A percentile compares a stretch with the other conserved stretches of the same genome.
phyloP scores from a whole-genome alignment of 345 rosid genomes.

The Dipteronia sinensis region DNA sequence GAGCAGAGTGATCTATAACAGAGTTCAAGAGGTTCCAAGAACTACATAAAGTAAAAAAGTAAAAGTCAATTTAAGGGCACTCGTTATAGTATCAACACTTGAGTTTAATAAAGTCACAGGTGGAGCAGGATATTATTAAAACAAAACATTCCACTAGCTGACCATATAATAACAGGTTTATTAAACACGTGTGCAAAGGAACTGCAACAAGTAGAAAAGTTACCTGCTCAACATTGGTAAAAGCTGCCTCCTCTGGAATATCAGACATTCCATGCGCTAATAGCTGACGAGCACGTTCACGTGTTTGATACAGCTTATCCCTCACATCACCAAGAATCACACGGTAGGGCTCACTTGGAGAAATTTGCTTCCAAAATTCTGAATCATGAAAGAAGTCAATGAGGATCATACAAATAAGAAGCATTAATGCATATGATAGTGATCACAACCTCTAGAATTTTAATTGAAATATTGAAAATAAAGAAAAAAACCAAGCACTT shows the following conservation, averaged over 20 bases:
- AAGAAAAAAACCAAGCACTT: neutral
- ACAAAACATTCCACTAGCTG: neutral
- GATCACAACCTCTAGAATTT: neutral
- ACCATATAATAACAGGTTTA: neutral
- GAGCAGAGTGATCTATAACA: constrained; percentile 90
- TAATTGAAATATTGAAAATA: neutral
- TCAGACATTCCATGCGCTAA: constrained; percentile 55
- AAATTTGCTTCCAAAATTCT: constrained; percentile 84
- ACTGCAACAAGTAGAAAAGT: neutral
- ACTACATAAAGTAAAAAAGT: constrained; percentile 36
- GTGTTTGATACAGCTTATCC: constrained; percentile 62
- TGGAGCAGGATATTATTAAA: neutral
- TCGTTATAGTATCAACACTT: neutral
- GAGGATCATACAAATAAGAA: constrained; percentile 1
- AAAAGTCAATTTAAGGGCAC: neutral
- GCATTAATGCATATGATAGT: neutral
- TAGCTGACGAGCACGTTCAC: constrained; percentile 65
- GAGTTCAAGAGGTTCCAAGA: constrained; percentile 97
- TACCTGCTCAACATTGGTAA: constrained; percentile 61
- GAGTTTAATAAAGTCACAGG: neutral
- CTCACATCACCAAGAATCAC: constrained; percentile 71
- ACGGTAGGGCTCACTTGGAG: constrained; percentile 66
- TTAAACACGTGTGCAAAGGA: neutral
- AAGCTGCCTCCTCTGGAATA: constrained; percentile 58
- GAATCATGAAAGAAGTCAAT: constrained; percentile 22